These are phyloP conservation scores for Jaapia argillacea DNA, from an alignment of 768 basidiomycete species.

Conservation along the genomic window DNA sequence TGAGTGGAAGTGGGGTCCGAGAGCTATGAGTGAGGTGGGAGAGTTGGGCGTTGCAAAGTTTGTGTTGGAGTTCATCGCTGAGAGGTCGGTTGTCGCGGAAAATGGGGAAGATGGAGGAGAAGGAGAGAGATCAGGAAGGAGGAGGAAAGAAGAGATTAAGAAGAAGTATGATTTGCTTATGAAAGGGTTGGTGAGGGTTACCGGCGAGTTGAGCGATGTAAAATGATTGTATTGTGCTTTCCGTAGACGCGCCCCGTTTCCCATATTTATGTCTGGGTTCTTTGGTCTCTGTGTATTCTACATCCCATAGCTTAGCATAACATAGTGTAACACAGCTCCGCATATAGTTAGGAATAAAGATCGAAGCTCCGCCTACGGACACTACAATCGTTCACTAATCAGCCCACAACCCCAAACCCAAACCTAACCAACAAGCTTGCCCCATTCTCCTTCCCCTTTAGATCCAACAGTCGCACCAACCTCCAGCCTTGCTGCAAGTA, in stretches of 20 bases:
- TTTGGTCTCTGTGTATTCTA: too few relatives aligned
- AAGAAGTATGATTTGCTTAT: constrained; percentile 3
- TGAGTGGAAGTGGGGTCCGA: constrained; percentile 84
- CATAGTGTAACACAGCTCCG: too few relatives aligned
- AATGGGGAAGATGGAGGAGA: background rate
- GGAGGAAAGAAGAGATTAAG: background rate
- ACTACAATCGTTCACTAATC: too few relatives aligned
- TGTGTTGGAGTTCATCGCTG: constrained; percentile 73
- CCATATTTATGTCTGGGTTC: too few relatives aligned
- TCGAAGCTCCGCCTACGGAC: too few relatives aligned
- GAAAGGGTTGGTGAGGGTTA: constrained; percentile 9
- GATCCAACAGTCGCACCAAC: constrained; percentile 38
- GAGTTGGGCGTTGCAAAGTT: constrained; percentile 69
- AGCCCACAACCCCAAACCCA: too few relatives aligned
- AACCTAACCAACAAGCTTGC: constrained; percentile 21
- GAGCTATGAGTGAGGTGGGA: constrained; percentile 75
- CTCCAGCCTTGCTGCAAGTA: constrained; percentile 38
- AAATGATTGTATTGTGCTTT: background rate
- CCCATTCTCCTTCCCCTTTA: constrained; percentile 31
- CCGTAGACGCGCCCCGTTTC: too few relatives aligned
- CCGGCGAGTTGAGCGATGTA: constrained; percentile 5
- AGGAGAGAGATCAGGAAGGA: background rate
- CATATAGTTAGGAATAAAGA: too few relatives aligned
- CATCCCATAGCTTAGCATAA: too few relatives aligned
- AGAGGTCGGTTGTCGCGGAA: constrained; percentile 4